Base-by-base conservation (phyloP, 1,139 yeast species). In the Candida sanyaensis region DNA sequence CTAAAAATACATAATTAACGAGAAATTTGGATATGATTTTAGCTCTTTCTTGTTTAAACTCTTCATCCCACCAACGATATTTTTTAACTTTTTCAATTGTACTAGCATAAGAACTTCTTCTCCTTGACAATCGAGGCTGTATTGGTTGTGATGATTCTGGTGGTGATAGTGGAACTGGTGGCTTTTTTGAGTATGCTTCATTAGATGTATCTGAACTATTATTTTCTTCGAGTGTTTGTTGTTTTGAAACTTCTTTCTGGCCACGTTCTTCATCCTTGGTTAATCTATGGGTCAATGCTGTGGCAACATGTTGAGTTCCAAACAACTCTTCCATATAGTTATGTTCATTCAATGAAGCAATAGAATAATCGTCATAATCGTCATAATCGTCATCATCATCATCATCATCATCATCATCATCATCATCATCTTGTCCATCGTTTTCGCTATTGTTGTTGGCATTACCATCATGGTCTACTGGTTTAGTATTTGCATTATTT, bases 11-110 rank as follows among this genome's bases (percentile, higher is more conserved):
- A 47, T 68, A 68, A 53, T 66, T 65, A n/a, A 50, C 45, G 5
- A 55, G 46, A 46, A 64, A 57, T 3, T 66, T 59, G 13, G 54
- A 32, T 26, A 53, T 42, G 9, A 64, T 58, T 11, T 54, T 48
- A 30, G 58, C 54, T 41, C 70, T 53, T 17, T 58, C 59, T 23
- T 57, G 59, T 42, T 28, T 38, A 50, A 63, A 64, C 10, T 58
- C 65, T 37, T 60, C 50, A 45, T 67, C 71, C 70, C 71, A 68
- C 47, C 64, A 62, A 3, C 66, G 65, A 17, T 63, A 46, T 45
- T 65, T 64, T 31, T 47, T 47, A 3, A 34, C 38, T 34, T n/a
- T 45, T 46, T 45, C 61, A 34, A 63, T 52, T 7, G 61, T 53
- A 6, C 62, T 48, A 1, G 50, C 61, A n/a, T 62, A 55, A 1